Evolutionary conservation across 495 filamentous ascomycete species (phyloP).

Genomic region (Aspergillus sparsus): DNA sequence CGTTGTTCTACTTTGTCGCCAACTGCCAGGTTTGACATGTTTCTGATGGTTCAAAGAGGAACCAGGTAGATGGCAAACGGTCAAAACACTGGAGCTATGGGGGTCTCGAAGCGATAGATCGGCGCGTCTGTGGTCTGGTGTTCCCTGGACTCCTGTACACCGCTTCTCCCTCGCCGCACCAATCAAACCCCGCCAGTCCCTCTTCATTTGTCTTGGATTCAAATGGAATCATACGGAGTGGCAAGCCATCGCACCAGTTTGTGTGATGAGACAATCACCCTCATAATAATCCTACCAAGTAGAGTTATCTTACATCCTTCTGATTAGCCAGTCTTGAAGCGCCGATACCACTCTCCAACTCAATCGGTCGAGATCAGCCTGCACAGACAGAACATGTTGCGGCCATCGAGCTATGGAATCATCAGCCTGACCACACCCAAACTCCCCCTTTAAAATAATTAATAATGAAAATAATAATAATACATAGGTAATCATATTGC

Average conservation of each 20-base stretch:
- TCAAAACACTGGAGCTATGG: constrained; percentile 10
- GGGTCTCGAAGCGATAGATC: constrained; percentile 12
- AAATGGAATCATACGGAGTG: constrained; percentile 10
- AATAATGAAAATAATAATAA: not conserved
- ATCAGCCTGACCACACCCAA: constrained; percentile 9
- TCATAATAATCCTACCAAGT: constrained; percentile 12
- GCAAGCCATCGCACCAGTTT: constrained; percentile 22
- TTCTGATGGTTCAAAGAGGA: constrained; percentile 1
- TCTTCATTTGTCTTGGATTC: constrained; percentile 11
- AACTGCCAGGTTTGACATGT: not conserved
- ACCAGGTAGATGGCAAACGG: constrained; percentile 3
- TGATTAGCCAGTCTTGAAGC: constrained; percentile 15
- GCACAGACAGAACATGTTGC: not conserved
- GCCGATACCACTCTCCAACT: constrained; percentile 9
- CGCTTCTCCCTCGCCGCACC: constrained; percentile 22
- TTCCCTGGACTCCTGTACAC: constrained; percentile 18
- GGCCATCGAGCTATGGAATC: constrained; percentile 11
- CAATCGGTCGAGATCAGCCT: constrained; percentile 2
- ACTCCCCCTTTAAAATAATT: constrained; percentile 1
- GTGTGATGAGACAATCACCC: constrained; percentile 21
- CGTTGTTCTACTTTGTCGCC: not conserved
- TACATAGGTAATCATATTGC: not conserved
- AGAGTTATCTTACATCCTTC: not conserved
- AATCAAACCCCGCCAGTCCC: constrained; percentile 16
- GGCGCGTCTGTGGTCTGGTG: constrained; percentile 11